phyloP scores from a whole-genome alignment of 2,329 filamentous ascomycete species.

The Atkinsonella texensis region DNA sequence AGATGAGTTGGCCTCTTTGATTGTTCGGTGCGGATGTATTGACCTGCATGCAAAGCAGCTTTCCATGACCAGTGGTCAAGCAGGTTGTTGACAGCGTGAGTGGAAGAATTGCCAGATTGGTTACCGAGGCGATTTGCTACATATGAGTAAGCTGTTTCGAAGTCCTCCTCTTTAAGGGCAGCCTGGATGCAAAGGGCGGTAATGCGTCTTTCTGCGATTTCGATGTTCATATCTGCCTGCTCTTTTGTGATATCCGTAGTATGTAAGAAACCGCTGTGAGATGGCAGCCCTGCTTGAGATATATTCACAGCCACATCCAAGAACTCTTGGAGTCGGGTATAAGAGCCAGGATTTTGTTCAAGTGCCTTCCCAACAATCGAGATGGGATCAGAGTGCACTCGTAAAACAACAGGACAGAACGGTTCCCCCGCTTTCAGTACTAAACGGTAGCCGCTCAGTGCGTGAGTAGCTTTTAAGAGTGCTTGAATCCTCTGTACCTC shows the following conservation, averaged over 20 bases:
- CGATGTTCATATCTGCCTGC: slow-evolving; percentile 14
- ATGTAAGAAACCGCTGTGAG: slow-evolving; percentile 1
- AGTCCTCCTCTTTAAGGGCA: slow-evolving; percentile 64
- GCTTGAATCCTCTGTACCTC: slow-evolving; percentile 46
- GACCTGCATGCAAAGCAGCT: slow-evolving; percentile 66
- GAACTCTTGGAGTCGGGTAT: slow-evolving; percentile 63
- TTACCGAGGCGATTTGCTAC: slow-evolving; percentile 55
- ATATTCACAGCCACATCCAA: slow-evolving; percentile 57
- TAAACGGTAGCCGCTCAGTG: slow-evolving; percentile 63
- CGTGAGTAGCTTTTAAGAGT: slow-evolving; percentile 60
- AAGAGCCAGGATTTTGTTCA: slow-evolving; percentile 62
- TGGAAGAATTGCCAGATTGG: slow-evolving; percentile 4
- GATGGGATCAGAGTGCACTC: slow-evolving; percentile 65
- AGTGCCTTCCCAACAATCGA: slow-evolving; percentile 61
- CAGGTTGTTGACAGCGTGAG: not conserved
- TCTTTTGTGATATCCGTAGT: not conserved
- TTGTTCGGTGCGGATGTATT: slow-evolving; percentile 47
- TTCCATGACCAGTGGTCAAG: slow-evolving; percentile 64
- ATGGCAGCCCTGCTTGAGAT: slow-evolving; percentile 42
- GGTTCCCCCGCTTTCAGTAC: slow-evolving; percentile 70
- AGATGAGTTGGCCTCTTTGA: slow-evolving; percentile 47
- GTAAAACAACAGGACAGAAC: slow-evolving; percentile 65
- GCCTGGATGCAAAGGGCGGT: slow-evolving; percentile 72
- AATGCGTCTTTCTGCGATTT: slow-evolving; percentile 50
- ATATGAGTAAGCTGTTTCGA: slow-evolving; percentile 79